These are phyloP conservation scores for Casuarina glauca DNA, from an alignment of 306 rosid species.

Conservation along the genomic window DNA sequence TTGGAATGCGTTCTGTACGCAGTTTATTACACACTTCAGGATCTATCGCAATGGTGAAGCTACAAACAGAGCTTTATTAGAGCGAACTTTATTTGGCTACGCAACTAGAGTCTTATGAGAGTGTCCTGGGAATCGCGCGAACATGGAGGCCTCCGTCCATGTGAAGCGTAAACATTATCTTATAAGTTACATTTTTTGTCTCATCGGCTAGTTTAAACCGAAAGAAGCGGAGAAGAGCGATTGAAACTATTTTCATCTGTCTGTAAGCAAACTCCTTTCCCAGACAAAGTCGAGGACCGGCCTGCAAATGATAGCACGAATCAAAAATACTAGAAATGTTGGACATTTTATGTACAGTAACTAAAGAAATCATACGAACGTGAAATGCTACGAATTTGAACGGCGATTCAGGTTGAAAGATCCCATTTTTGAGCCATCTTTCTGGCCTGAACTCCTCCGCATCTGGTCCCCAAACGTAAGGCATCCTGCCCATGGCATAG, in stretches of 20 bases:
- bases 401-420: conserved; percentile 62
- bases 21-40: too few species aligned
- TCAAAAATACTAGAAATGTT: background rate
- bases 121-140: conserved; percentile 45
- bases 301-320: conserved; percentile 42
- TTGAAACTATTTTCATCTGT: conserved; percentile 74
- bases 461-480: conserved; percentile 72
- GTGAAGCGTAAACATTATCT: conserved; percentile 77
- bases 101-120: background rate
- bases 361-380: conserved; percentile 34
- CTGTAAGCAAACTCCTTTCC: conserved; percentile 79
- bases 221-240: conserved; percentile 60
- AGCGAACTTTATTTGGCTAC: background rate
- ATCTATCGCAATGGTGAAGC: too few species aligned
- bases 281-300: conserved; percentile 66
- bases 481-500: conserved; percentile 76
- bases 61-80: too few species aligned
- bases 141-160: conserved; percentile 66
- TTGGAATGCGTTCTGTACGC: too few species aligned
- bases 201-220: conserved; percentile 56
- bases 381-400: conserved; percentile 79
- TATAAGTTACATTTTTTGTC: conserved; percentile 41
- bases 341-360: background rate
- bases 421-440: conserved; percentile 68
- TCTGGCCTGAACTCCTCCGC: conserved; percentile 60